Conservation (phyloP, 2,329 filamentous ascomycete species). For the Microthyrium microscopicum region DNA sequence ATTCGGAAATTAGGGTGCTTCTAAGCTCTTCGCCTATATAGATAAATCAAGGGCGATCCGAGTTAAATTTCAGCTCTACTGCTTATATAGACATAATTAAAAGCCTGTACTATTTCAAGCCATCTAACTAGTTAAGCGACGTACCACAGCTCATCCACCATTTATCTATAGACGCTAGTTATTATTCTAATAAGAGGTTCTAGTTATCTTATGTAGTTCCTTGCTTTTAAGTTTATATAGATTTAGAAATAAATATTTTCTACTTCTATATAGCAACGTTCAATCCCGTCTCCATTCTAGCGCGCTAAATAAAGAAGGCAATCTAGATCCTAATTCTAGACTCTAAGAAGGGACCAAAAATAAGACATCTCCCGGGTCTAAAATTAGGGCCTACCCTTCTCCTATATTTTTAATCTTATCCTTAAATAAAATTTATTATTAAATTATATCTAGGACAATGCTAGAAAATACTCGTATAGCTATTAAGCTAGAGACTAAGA, state of each 20-base stretch:
- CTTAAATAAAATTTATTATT: slow-evolving; percentile 8
- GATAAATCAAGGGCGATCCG: background rate
- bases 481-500: slow-evolving; percentile 7
- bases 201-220: slow-evolving; percentile 6
- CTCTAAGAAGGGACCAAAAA: slow-evolving; percentile 10
- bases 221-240: slow-evolving; percentile 8
- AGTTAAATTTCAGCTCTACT: slow-evolving; percentile 7
- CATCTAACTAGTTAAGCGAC: slow-evolving; percentile 7
- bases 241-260: slow-evolving; percentile 5
- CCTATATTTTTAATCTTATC: slow-evolving; percentile 9
- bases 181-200: slow-evolving; percentile 3
- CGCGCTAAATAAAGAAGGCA: slow-evolving; percentile 6
- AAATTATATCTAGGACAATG: slow-evolving; percentile 8
- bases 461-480: slow-evolving; percentile 8
- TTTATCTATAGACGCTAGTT: slow-evolving; percentile 2
- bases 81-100: slow-evolving; percentile 8
- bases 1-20: background rate
- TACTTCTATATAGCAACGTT: slow-evolving; percentile 7
- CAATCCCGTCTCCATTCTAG: slow-evolving; percentile 6
- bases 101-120: slow-evolving; percentile 8
- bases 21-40: background rate
- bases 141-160: slow-evolving; percentile 7
- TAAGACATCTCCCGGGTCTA: slow-evolving; percentile 8
- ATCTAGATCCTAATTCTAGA: slow-evolving; percentile 9
- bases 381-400: slow-evolving; percentile 9